These are phyloP conservation scores for Wallacemonas rigidus DNA, from an alignment of 208 protist genomes.

Conservation along the genomic window DNA sequence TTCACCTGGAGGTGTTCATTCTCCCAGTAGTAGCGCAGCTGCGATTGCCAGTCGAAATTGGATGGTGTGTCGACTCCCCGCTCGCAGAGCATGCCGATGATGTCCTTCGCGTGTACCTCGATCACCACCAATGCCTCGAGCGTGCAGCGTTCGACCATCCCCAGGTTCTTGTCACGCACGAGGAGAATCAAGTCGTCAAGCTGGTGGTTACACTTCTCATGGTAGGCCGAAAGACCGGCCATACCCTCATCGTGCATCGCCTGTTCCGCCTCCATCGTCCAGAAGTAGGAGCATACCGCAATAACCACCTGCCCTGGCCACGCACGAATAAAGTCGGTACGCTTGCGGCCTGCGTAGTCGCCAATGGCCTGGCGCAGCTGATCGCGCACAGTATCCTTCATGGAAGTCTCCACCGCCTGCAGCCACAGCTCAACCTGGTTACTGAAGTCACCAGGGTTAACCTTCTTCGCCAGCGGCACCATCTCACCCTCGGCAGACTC, in stretches of 20 bases:
- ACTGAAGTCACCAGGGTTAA: conserved; percentile 86
- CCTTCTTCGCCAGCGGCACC: conserved; percentile 77
- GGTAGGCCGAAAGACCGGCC: conserved; percentile 84
- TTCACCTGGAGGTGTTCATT: conserved; percentile 83
- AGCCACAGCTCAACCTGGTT: conserved; percentile 97
- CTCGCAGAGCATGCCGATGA: conserved; percentile 90
- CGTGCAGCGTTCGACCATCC: conserved; percentile 85
- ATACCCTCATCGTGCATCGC: conserved; percentile 86
- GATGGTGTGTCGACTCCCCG: conserved; percentile 89
- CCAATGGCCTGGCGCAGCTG: conserved; percentile 83
- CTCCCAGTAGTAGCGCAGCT: conserved; percentile 98
- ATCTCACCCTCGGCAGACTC: conserved; percentile 90
- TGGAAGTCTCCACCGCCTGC: conserved; percentile 90
- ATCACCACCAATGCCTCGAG: conserved; percentile 94
- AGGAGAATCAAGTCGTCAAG: conserved; percentile 92
- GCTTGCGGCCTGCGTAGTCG: conserved; percentile 76
- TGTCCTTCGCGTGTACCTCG: conserved; percentile 95
- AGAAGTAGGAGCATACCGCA: conserved; percentile 90
- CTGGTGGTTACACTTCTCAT: conserved; percentile 87
- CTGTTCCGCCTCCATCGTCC: conserved; percentile 94
- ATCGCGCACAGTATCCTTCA: conserved; percentile 90
- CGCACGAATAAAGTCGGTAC: conserved; percentile 90
- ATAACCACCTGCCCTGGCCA: conserved; percentile 95
- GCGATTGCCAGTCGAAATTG: conserved; percentile 96
- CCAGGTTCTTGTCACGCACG: conserved; percentile 89